Evolutionary conservation across 1,139 yeast genomes (phyloP).

Genomic region (Candida tetrigidarum): DNA sequence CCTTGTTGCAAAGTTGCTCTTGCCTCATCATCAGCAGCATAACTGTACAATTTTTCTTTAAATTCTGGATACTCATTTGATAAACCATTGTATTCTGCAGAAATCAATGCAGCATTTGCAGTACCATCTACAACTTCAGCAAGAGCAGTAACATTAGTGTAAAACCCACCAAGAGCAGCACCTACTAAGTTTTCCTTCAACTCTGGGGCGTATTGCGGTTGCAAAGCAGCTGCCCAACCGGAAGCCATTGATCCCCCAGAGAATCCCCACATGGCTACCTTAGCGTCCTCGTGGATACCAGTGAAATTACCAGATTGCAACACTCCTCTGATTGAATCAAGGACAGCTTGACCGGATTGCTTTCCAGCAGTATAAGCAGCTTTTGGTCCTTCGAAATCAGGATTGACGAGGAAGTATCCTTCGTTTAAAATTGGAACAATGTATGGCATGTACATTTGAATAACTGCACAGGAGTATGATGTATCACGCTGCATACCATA

Average conservation of each 20-base stretch:
- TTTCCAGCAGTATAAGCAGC: conserved; percentile 35
- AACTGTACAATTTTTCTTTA: background rate
- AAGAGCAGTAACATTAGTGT: conserved; percentile 27
- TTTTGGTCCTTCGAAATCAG: conserved; percentile 39
- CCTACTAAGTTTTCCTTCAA: conserved; percentile 27
- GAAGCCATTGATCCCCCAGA: conserved; percentile 46
- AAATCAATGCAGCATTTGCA: conserved; percentile 29
- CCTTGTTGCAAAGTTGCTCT: too few relatives aligned
- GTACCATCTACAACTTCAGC: conserved; percentile 27
- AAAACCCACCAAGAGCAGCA: conserved; percentile 35
- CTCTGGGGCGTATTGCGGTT: conserved; percentile 37
- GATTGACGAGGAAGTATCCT: conserved; percentile 38
- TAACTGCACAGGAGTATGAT: conserved; percentile 9
- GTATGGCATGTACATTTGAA: conserved; percentile 28
- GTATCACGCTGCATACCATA: conserved; percentile 20
- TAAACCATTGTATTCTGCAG: conserved; percentile 31
- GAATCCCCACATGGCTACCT: conserved; percentile 40
- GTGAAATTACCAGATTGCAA: conserved; percentile 29
- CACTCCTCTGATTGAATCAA: conserved; percentile 36
- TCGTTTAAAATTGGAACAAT: conserved; percentile 29
- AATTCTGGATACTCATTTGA: conserved; percentile 30
- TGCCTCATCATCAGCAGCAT: too few relatives aligned
- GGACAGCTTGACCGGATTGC: conserved; percentile 34
- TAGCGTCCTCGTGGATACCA: conserved; percentile 31
- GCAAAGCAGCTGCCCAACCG: conserved; percentile 41